Base-by-base conservation (phyloP, 2,329 filamentous ascomycete species). In the Leptographium procerum region DNA sequence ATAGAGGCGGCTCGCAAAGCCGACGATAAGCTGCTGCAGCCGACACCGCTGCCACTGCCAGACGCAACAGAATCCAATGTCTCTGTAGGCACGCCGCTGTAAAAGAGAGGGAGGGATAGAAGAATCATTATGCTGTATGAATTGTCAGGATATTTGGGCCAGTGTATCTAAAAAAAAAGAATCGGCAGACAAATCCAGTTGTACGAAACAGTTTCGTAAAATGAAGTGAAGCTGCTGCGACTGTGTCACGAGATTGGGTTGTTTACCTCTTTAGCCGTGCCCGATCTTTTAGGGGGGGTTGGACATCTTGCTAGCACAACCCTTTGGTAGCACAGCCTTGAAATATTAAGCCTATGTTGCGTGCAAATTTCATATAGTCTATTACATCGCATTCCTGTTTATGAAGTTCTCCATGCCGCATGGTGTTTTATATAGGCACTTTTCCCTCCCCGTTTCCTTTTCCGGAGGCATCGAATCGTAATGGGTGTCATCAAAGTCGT, bases 81-180 rank as follows among this genome's bases (percentile, higher is more conserved):
- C 16, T 10, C 48, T 2, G 34, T 53, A n/a, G 59, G 56, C 48
- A 58, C 56, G 48, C 56, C 56, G 45, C 52, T 59, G 28, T 59
- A 28, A 57, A 24, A 14, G 31, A 10, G 26, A 10, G 22, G 29
- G 34, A 34, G 29, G 40, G 29, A 28, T 22, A 29, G 34, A 16
- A 13, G 2, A 9, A 11, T n/a, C 14, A 8, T 19, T 8, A 43
- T 19, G 36, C n/a, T 43, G 40, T 43, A 43, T 43, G 40, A 43
- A 43, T 43, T 43, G 16, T 8, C 40, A 19, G 40, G 7, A 19
- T 8, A 43, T 43, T 11, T 26, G 24, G 45, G 45, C 9, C 45
- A 48, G 45, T 26, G 45, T 48, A 48, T 48, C 11, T 24, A 48
- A 26, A 26, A 24, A 48, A 26, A 26, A n/a, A n/a, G 2, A 43